phyloP scores from a whole-genome alignment of 352 stramenopile genomes.

The Phytophthora macrochlamydospora region DNA sequence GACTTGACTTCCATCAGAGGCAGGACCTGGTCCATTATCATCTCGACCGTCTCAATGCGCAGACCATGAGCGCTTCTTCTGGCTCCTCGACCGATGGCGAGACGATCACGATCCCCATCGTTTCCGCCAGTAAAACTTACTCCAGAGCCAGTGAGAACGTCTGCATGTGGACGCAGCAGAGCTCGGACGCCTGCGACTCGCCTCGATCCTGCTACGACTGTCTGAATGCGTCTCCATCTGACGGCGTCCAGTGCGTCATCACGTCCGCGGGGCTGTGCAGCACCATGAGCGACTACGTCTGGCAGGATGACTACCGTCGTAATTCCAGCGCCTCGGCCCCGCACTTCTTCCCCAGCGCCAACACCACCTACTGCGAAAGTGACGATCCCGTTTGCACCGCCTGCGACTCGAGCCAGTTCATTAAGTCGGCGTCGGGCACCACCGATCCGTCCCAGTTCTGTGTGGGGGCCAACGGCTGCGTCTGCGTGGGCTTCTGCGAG shows the following conservation, averaged over 20 bases:
- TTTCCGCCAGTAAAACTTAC: slow-evolving; percentile 10
- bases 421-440: slow-evolving; percentile 15
- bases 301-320: slow-evolving; percentile 36
- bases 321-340: slow-evolving; percentile 24
- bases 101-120: background rate
- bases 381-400: slow-evolving; percentile 24
- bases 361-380: slow-evolving; percentile 48
- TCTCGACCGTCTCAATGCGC: background rate
- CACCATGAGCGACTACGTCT: slow-evolving; percentile 34
- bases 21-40: background rate
- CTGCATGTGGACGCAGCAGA: slow-evolving; percentile 38
- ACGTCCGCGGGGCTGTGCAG: slow-evolving; percentile 33
- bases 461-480: slow-evolving; percentile 29
- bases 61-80: background rate
- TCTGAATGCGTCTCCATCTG: slow-evolving; percentile 29
- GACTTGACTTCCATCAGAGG: background rate
- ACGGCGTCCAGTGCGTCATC: slow-evolving; percentile 33
- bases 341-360: slow-evolving; percentile 41
- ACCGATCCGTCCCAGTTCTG: slow-evolving; percentile 39
- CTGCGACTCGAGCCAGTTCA: slow-evolving; percentile 17
- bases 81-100: background rate
- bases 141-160: slow-evolving; percentile 33
- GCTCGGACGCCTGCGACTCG: slow-evolving; percentile 28
- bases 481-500: slow-evolving; percentile 42
- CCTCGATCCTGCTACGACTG: slow-evolving; percentile 45